These are phyloP conservation scores for Metschnikowia gelsemii DNA, from an alignment of 805 yeast species.

Conservation along the genomic window DNA sequence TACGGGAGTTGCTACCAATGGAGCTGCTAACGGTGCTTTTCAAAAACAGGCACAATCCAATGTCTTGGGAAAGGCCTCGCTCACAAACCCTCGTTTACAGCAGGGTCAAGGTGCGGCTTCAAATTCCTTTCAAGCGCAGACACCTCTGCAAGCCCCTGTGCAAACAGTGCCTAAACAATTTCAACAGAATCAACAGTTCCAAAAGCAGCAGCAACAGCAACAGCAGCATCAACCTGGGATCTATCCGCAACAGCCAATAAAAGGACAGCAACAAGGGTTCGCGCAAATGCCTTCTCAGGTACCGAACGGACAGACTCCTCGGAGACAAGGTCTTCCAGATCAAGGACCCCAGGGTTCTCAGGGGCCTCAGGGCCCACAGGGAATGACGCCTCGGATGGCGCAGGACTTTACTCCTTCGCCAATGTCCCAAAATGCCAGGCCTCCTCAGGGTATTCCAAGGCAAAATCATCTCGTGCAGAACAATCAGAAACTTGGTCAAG, in stretches of 20 bases:
- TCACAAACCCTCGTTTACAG: not conserved
- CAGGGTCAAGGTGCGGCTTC: conserved; percentile 3
- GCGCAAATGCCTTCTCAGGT: conserved; percentile 1
- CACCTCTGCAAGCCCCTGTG: conserved; percentile 4
- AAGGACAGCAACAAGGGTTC: conserved; percentile 6
- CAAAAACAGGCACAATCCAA: not conserved
- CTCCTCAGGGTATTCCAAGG: conserved; percentile 2
- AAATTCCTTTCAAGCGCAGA: conserved; percentile 6
- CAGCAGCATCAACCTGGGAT: conserved; percentile 2
- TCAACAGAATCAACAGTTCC: conserved; percentile 14
- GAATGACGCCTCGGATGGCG: conserved; percentile 2
- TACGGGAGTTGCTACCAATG: not conserved
- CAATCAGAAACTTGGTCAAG: conserved; percentile 9
- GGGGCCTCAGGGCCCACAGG: too few species aligned
- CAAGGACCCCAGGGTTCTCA: conserved; percentile 1
- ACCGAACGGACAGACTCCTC: conserved; percentile 1
- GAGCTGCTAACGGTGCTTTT: conserved; percentile 1
- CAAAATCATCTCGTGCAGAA: conserved; percentile 9
- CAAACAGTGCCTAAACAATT: conserved; percentile 9
- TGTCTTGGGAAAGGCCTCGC: not conserved
- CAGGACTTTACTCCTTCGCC: conserved; percentile 9
- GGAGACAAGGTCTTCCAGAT: conserved; percentile 1
- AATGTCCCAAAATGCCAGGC: conserved; percentile 7
- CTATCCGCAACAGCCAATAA: conserved; percentile 5
- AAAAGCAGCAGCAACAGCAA: conserved; percentile 9